Percentiles rank a stretch among this genome's conserved stretches.
phyloP scores from a whole-genome alignment of 768 basidiomycete genomes.

The Crepidotus variabilis region DNA sequence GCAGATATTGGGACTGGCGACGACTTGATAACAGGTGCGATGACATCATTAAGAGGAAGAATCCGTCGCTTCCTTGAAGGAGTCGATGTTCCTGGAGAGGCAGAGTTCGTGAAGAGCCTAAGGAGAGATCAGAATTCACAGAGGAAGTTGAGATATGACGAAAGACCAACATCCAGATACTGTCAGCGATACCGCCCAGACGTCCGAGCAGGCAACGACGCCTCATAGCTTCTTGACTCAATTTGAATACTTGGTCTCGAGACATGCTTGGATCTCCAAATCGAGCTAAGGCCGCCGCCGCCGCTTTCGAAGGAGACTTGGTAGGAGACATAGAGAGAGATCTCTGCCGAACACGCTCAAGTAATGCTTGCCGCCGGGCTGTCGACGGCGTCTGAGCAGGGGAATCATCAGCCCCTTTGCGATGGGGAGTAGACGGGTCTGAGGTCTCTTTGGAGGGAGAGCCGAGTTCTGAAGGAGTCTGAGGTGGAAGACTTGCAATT shows the following conservation, averaged over 20 bases:
- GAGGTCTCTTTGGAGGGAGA: conserved; percentile 28
- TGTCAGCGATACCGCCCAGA: conserved; percentile 78
- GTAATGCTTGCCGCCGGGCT: conserved; percentile 74
- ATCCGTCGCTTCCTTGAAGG: conserved; percentile 70
- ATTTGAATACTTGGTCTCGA: conserved; percentile 63
- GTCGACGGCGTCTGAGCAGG: conserved; percentile 67
- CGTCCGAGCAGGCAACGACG: conserved; percentile 75
- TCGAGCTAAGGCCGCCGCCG: conserved; percentile 27
- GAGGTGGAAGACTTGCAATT: conserved; percentile 32
- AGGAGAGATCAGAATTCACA: neutral
- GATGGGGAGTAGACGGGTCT: conserved; percentile 65
- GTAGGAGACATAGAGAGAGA: conserved; percentile 68
- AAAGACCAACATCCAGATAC: conserved; percentile 77
- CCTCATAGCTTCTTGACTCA: conserved; percentile 76
- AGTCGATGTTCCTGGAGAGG: conserved; percentile 41
- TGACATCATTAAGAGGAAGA: conserved; percentile 64
- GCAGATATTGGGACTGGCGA: conserved; percentile 76
- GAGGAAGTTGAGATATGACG: neutral
- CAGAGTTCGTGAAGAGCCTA: conserved; percentile 73
- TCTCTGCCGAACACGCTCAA: conserved; percentile 74
- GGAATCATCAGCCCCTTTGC: conserved; percentile 52
- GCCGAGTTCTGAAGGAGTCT: conserved; percentile 37
- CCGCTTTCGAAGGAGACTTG: conserved; percentile 28
- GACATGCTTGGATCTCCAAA: conserved; percentile 43
- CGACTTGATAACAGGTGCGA: conserved; percentile 69